Evolutionary conservation across 2,329 filamentous ascomycete species (phyloP).

Genomic region (Cladosporium sp.): DNA sequence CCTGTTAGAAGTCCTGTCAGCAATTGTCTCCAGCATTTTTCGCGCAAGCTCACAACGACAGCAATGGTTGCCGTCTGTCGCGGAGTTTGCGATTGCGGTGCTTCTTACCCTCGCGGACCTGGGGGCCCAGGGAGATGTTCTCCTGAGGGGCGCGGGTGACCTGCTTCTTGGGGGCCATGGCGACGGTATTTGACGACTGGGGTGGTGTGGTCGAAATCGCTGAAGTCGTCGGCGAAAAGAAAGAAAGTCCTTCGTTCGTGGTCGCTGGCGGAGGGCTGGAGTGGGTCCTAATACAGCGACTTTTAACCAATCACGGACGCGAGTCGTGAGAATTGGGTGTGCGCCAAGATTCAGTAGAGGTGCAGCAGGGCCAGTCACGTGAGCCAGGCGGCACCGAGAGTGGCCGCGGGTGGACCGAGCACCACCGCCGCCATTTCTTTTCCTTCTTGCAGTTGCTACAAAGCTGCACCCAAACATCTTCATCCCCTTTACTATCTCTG

Average conservation of each 20-base stretch:
- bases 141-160: conserved; percentile 75
- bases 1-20: conserved; percentile 49
- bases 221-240: conserved; percentile 11
- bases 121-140: conserved; percentile 97
- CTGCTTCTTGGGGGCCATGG: conserved; percentile 92
- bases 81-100: neutral
- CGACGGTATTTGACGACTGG: conserved; percentile 26
- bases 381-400: neutral
- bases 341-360: neutral
- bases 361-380: no score
- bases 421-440: conserved; percentile 8
- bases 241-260: no score
- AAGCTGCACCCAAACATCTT: neutral
- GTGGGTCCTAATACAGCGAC: no score
- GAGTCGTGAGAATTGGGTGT: conserved; percentile 14
- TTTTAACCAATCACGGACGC: no score
- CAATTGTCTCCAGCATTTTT: conserved; percentile 16
- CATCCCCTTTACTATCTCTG: neutral
- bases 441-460: conserved; percentile 3
- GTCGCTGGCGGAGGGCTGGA: no score
- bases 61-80: conserved; percentile 30
- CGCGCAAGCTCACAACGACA: neutral
- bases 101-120: conserved; percentile 80
- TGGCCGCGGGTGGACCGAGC: conserved; percentile 6
- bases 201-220: conserved; percentile 8